Evolutionary conservation across 257 asterid species (phyloP), one percentile per base, ranked within the genome.

Genomic region (Scutellaria minor): DNA sequence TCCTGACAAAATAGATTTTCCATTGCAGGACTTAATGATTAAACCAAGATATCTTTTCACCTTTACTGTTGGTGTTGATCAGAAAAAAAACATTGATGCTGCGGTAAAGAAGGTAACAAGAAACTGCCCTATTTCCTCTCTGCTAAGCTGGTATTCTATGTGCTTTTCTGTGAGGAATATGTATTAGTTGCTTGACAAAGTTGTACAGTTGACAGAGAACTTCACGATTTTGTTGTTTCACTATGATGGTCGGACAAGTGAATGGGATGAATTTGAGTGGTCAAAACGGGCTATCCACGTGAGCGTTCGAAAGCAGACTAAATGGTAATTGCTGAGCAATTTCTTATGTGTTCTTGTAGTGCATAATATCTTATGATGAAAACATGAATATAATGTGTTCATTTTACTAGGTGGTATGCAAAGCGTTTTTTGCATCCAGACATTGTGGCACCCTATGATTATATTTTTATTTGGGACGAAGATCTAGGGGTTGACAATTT

Each of bases 261-360:
- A 93, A 85, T 91, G 98, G 98, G 97, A 89, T 65, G 93, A 90
- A 74, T 88, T 87, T 62, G 97, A 90, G 87, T 93, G 97, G 96
- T 93, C 98, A 46, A 82, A 83, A 80, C 84, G 80, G 44, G 96
- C 97, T 62, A 91, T 93, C 79, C 97, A 91, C 58, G 86, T 93
- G 75, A 90, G 96, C 20, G 88, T 55, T 35, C 81, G 57, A 71
- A 91, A 85, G 85, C 98, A 93, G 77, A 87, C 97, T 39, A 93
- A 90, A 85, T 93, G 97, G 97, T 89, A 81, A 78, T 52, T 56
- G 11, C 53, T 13, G 3, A 59, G 71, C 39, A 52, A 12, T 10
- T 11, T 41, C 24, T 64, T 68, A 42, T 51, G 15, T 20, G 68
- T 65, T 57, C 56, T 27, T 12, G 14, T 35, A 55, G 37, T 10